Evolutionary conservation across 805 yeast species (phyloP), one percentile per base, ranked within the genome.

Genomic region (Hanseniaspora meyeri): DNA sequence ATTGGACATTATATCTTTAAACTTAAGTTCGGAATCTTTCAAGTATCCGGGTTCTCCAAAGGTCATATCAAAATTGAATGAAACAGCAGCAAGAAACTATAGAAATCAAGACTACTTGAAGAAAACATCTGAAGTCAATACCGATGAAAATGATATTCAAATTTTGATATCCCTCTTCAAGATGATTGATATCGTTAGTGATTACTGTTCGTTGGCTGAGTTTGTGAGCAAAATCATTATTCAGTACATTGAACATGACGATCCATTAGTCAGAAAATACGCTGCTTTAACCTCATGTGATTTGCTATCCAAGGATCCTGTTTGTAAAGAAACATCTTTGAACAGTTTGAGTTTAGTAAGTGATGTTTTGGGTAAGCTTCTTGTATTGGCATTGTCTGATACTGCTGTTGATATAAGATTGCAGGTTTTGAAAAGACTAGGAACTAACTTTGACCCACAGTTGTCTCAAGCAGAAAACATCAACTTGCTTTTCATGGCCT

Each of bases 381-480:
- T 93, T 39, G 80, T 95, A 0, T 76, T 88, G 9, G 88, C 95
- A 2, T 85, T 91, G 14, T 85, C 96, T 0, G 99, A 93, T 62
- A 87, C 95, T 0, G 79, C 79, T 3, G 79, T 91, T 1, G 97
- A 90, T 58, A 87, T 91, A 36, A 74, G 99, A 57, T 70, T 86
- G 10, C 90, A 86, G 59, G 88, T 91, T 0, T 72, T 93, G 57
- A 77, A 77, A 52, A 77, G 89, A 48, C 72, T 95, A 40, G 86
- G 86, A 39, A 77, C 82, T 2, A 77, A 77, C 58, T 86, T 91
- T 66, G 97, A 93, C 64, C 87, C 96, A 0, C 97, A 93, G 64
- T 70, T 93, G 36, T 87, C 97, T 0, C 97, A 93, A 67, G 95
- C 96, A 0, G 95, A 87, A 59, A 90, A 89, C 66, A 91, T 90